Evolutionary conservation across 495 filamentous ascomycete species (phyloP), one percentile per base, ranked within the genome.

Genomic region (Penicilliopsis zonata): DNA sequence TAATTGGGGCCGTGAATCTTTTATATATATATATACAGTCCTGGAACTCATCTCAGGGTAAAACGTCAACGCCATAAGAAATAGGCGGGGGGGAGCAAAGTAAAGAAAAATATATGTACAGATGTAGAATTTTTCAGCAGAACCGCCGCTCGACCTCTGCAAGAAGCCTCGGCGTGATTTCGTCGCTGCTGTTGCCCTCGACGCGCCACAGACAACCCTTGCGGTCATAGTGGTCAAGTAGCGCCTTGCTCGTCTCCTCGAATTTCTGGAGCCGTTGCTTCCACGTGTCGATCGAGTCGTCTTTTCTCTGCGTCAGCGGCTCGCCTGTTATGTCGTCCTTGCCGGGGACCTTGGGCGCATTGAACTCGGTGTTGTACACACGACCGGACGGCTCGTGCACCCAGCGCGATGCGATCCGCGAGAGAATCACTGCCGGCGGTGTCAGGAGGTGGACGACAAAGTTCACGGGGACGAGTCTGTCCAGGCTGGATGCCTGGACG

Each of bases 321-420:
- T 98, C 90, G 13, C 92, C 90, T 0, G 92, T 98, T 32, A 94
- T 51, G 50, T 98, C 90, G 55, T 98, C 90, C 48, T 67, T 70
- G 13, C 92, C 88, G 0, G 72, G 53, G 6, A 86, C 74, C 41
- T 78, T 79, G 2, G 90, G 92, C 5, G 76, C 59, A 45, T 96
- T 83, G 68, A 93, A 98, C 2, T 78, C 80, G 1, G 80, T 88
- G 48, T 96, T 98, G 62, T 98, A 98, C 2, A 94, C 74, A 9
- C 90, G 69, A 2, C 90, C 90, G 2, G 83, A 90, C 0, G 88
- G 80, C 45, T 82, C 84, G 52, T 98, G 90, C 10, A 96, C 80
- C 85, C 87, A 94, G 34, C 90, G 80, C 36, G 80, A 80, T 24
- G 79, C 76, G 38, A 98, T 94, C 13, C 90, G 78, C 29, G 85